Base-by-base conservation (phyloP, 345 rosid genomes). In the Salix arbutifolia region DNA sequence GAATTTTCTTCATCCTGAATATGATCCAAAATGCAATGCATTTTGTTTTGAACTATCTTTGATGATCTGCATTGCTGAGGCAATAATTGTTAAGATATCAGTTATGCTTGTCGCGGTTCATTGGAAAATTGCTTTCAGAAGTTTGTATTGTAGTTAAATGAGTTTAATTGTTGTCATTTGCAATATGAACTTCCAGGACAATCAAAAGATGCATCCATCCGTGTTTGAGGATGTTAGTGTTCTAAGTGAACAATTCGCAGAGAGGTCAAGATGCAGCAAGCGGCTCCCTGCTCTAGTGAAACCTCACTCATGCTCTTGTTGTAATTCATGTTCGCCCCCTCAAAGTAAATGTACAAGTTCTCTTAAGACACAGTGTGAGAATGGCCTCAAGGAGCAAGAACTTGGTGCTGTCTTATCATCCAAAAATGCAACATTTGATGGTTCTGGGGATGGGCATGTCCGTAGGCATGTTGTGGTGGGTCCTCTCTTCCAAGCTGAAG, bases 151-250 rank as follows among this genome's bases (percentile, higher is more conserved):
- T 23, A 58, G 28, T 25, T 23, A 58, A n/a, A 23, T 58, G 61
- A 23, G 23, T 11, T 3, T 67, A 53, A 13, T 65, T 65, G 40
- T 74, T 77, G 58, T 48, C 65, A 25, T 65, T 26, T 60, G 13
- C 65, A 69, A 65, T 77, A 66, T 58, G 64, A 70, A 81, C 79
- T 84, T 85, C 83, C 91, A 92, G 94, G 87, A 65, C 71, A 74
- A 82, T 74, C 89, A 77, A 80, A 86, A 75, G 84, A 77, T 90
- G 83, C 86, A 85, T 75, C 90, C 91, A 11, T 83, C 89, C 73
- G 83, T 89, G 88, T 88, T 85, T 31, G 92, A 87, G 69, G 89
- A 86, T 62, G 23, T 62, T 26, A 42, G 23, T 68, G 40, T 48
- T 69, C 67, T 18, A 77, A 68, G 28, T 70, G 72, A 70, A 38